A percentile compares a stretch with the other conserved stretches of the same genome.
Evolutionary conservation across 2,329 filamentous ascomycete species (phyloP).

Genomic region (Aspergillus proliferans): DNA sequence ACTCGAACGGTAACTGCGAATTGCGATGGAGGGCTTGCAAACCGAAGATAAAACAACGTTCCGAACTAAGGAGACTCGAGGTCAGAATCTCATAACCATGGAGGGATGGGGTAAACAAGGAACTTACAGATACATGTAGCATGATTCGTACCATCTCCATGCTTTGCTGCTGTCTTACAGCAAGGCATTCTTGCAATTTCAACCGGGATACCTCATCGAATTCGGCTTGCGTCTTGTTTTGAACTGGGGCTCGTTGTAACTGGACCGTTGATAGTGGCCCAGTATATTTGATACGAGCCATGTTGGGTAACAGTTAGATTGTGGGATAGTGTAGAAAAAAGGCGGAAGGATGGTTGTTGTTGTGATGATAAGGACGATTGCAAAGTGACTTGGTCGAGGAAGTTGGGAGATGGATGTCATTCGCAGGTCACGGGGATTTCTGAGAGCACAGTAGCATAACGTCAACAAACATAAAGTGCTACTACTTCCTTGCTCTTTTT

Average conservation of each 20-base stretch:
- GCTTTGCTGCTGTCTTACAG: slow-evolving; percentile 39
- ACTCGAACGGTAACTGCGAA: background rate
- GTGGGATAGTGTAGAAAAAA: background rate
- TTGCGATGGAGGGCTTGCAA: slow-evolving; percentile 2
- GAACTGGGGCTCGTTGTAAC: slow-evolving; percentile 10
- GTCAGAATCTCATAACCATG: slow-evolving; percentile 2
- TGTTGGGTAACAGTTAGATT: slow-evolving; percentile 2
- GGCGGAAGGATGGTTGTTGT: background rate
- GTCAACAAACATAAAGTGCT: background rate
- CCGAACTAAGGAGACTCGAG: slow-evolving; percentile 23
- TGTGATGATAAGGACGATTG: no score
- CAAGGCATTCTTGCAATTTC: slow-evolving; percentile 8
- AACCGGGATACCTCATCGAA: slow-evolving; percentile 6
- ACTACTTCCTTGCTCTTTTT: background rate
- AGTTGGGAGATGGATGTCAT: background rate
- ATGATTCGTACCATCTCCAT: slow-evolving; percentile 44
- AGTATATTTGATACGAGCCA: slow-evolving; percentile 22
- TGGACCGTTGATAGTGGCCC: slow-evolving; percentile 13
- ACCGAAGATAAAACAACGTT: slow-evolving; percentile 32
- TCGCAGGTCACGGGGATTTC: background rate
- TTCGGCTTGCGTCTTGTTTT: slow-evolving; percentile 10
- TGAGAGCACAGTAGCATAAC: background rate
- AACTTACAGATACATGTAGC: slow-evolving; percentile 41
- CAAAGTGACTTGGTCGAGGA: background rate
- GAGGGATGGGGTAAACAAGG: background rate